phyloP scores from a whole-genome alignment of 1,139 yeast genomes.

The Yamadazyma epiphylla region DNA sequence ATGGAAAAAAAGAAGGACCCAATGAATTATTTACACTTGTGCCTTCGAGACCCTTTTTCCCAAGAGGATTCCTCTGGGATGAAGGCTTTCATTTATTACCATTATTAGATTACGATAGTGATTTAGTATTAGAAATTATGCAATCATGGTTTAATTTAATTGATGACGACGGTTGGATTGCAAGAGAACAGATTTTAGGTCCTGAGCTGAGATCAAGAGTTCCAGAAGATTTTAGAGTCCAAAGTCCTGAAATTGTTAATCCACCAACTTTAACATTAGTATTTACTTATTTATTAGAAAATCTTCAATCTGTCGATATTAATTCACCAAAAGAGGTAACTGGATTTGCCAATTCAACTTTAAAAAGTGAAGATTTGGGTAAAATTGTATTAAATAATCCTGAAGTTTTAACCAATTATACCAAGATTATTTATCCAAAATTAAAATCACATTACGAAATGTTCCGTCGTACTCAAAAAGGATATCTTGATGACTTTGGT shows the following conservation, averaged over 20 bases:
- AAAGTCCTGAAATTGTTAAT: constrained; percentile 87
- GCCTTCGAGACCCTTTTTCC: constrained; percentile 92
- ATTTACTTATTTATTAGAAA: constrained; percentile 62
- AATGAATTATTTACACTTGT: constrained; percentile 73
- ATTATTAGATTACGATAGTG: constrained; percentile 77
- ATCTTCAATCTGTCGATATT: constrained; percentile 22
- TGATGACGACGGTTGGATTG: constrained; percentile 95
- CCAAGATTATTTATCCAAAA: constrained; percentile 69
- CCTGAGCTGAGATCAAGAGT: constrained; percentile 87
- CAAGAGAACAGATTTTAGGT: constrained; percentile 92
- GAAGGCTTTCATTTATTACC: constrained; percentile 95
- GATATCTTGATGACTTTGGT: constrained; percentile 69
- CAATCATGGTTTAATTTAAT: constrained; percentile 85
- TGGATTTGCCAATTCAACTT: constrained; percentile 8
- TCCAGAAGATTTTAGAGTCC: constrained; percentile 80
- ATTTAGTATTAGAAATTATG: constrained; percentile 73
- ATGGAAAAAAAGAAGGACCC: constrained; percentile 61
- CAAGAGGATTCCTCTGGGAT: constrained; percentile 98
- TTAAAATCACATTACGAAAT: constrained; percentile 76
- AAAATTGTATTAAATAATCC: constrained; percentile 56
- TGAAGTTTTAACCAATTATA: constrained; percentile 57
- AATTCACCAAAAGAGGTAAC: constrained; percentile 20
- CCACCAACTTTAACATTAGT: constrained; percentile 92
- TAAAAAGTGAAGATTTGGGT: constrained; percentile 31
- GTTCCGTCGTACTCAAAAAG: constrained; percentile 81